Conservation (phyloP, 169 alveolate genomes). For the Fabrea salina region DNA sequence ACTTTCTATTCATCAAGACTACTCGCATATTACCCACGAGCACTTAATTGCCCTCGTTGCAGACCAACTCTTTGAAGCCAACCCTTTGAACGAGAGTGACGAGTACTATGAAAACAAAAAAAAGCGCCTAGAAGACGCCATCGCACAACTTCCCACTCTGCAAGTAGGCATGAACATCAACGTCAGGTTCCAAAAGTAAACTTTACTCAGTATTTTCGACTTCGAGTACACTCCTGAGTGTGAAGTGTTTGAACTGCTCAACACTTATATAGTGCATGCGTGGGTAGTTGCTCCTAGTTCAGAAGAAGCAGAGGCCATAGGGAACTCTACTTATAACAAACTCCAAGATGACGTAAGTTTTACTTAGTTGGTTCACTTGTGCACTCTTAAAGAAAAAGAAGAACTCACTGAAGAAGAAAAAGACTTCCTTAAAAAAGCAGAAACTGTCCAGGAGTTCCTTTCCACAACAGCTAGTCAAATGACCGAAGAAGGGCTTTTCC, state of each 20-base stretch:
- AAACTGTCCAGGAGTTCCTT: background rate
- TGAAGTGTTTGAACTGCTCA: constrained; percentile 32
- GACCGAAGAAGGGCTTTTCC: constrained; percentile 14
- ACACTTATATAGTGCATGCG: background rate
- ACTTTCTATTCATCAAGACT: background rate
- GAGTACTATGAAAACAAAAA: background rate
- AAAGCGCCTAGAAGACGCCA: background rate
- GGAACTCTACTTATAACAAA: constrained; percentile 18
- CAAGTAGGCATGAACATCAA: constrained; percentile 34
- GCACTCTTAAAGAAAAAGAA: background rate
- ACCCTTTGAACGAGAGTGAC: background rate
- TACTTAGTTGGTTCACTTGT: background rate
- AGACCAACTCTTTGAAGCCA: background rate
- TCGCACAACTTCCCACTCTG: constrained; percentile 16
- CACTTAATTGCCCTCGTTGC: background rate
- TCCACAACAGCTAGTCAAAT: background rate
- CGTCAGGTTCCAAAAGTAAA: constrained; percentile 17
- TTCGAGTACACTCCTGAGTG: constrained; percentile 37
- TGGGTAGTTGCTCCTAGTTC: background rate
- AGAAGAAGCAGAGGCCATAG: background rate
- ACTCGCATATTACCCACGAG: background rate
- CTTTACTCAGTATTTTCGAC: background rate
- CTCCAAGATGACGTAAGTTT: background rate
- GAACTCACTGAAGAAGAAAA: background rate
- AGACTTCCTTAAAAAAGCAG: background rate